Evolutionary conservation across 2,329 filamentous ascomycete species (phyloP), one percentile per base, ranked within the genome.

Genomic region (Penicillium italicum): DNA sequence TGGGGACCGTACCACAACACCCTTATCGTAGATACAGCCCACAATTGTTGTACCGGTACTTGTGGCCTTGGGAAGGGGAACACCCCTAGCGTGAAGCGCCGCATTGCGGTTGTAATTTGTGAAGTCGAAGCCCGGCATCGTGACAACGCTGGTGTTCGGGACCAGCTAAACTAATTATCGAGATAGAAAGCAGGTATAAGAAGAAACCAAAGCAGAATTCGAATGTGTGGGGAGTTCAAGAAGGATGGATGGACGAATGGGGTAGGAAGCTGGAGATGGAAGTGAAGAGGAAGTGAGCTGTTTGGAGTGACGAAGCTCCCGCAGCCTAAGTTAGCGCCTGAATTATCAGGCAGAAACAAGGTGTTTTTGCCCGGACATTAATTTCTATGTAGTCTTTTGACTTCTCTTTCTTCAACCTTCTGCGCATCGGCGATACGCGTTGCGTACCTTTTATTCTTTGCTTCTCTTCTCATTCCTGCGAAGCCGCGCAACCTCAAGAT

Each of bases 101-200:
- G 89, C 86, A 85, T 99, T 99, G 82, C 94, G 91, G 85, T 96
- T 96, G 85, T 97, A 94, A 84, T 99, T 99, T 77, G 91, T 95
- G 84, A 99, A 99, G 81, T 97, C 92, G 84, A 97, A 96, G 80
- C 92, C 92, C 69, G 90, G 87, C 94, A 99, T 99, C 69, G 72
- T 87, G 78, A 62, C 55, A 60, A 65, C 57, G 62, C 58, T 57
- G 58, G 55, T 50, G 43, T 51, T 51, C 34, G 47, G 28, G 40
- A 55, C 53, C 56, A 57, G 59, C 47, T 40, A n/a, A 43, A 41
- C 40, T 38, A 20, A 28, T 30, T 45, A 55, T 55, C 53, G 3
- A 22, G 31, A 24, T 11, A 22, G 22, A 51, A 8, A 34, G 11
- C 20, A 20, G n/a, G 22, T 16, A 10, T 18, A 37, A 12, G 5